Conservation (phyloP, 169 alveolate species). For the Cryptosporidium tyzzeri region DNA sequence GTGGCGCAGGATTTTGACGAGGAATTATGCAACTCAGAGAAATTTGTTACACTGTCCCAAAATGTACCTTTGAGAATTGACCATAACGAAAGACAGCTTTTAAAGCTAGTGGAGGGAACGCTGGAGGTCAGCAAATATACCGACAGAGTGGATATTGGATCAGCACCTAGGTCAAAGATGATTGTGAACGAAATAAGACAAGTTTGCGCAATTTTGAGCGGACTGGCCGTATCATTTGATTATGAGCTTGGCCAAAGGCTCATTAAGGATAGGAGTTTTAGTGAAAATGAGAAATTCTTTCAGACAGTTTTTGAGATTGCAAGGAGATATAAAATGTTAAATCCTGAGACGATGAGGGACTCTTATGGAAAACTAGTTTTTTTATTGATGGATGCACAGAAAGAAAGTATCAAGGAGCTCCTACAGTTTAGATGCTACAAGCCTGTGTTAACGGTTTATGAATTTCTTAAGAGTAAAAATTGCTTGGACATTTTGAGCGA, state of each 20-base stretch:
- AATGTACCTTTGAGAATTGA: constrained; percentile 80
- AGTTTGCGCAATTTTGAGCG: constrained; percentile 90
- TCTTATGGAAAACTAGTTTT: constrained; percentile 91
- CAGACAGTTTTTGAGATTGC: constrained; percentile 91
- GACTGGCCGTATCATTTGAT: constrained; percentile 91
- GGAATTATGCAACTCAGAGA: constrained; percentile 70
- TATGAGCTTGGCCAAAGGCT: constrained; percentile 90
- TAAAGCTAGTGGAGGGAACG: constrained; percentile 89
- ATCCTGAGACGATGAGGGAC: constrained; percentile 91
- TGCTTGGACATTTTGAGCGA: constrained; percentile 88
- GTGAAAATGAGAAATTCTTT: constrained; percentile 85
- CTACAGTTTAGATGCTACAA: constrained; percentile 85
- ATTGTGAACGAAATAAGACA: constrained; percentile 87
- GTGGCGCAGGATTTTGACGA: constrained; percentile 2
- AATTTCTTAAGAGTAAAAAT: constrained; percentile 82
- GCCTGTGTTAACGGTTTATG: constrained; percentile 89
- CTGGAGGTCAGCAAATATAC: constrained; percentile 91
- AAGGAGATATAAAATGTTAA: constrained; percentile 90
- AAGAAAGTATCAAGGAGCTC: constrained; percentile 86
- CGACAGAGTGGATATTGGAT: constrained; percentile 88
- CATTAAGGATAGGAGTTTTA: constrained; percentile 85
- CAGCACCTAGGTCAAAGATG: constrained; percentile 82
- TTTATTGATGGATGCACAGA: constrained; percentile 90
- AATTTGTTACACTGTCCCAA: constrained; percentile 76
- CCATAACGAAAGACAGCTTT: constrained; percentile 85